Percentiles rank a stretch among this genome's conserved stretches.
Conservation (phyloP, 805 yeast genomes). For the Starmerella bombicola region DNA sequence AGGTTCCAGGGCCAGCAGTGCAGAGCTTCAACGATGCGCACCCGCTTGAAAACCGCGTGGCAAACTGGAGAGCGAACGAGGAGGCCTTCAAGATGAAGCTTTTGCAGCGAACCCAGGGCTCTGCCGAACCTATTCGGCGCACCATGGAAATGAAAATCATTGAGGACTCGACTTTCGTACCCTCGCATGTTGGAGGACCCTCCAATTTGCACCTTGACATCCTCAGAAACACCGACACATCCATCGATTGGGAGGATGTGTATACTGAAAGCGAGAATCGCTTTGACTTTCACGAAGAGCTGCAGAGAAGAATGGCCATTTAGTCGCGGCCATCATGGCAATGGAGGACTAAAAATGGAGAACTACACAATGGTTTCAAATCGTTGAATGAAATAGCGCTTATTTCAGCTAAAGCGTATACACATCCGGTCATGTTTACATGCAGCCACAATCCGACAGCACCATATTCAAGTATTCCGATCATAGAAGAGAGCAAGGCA, state of each 20-base stretch:
- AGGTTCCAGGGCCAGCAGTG: conserved; percentile 17
- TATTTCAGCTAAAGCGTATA: no score
- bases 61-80: conserved; percentile 71
- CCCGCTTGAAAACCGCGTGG: conserved; percentile 67
- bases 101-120: conserved; percentile 73
- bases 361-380: no score
- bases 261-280: conserved; percentile 36
- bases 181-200: conserved; percentile 47
- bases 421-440: no score
- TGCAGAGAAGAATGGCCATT: conserved; percentile 44
- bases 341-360: no score
- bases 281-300: conserved; percentile 55
- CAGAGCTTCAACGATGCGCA: conserved; percentile 38
- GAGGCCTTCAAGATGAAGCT: conserved; percentile 57
- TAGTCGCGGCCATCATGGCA: no score
- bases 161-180: conserved; percentile 55
- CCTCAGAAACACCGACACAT: conserved; percentile 59
- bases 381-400: no score
- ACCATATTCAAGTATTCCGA: no score
- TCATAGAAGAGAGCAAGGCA: no score
- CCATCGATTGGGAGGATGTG: conserved; percentile 89
- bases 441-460: no score
- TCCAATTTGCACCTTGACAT: conserved; percentile 62
- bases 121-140: conserved; percentile 86
- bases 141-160: conserved; percentile 78